Percentiles rank a stretch among this genome's conserved stretches.
phyloP scores from a whole-genome alignment of 768 basidiomycete genomes.

The Trametes sanguinea region DNA sequence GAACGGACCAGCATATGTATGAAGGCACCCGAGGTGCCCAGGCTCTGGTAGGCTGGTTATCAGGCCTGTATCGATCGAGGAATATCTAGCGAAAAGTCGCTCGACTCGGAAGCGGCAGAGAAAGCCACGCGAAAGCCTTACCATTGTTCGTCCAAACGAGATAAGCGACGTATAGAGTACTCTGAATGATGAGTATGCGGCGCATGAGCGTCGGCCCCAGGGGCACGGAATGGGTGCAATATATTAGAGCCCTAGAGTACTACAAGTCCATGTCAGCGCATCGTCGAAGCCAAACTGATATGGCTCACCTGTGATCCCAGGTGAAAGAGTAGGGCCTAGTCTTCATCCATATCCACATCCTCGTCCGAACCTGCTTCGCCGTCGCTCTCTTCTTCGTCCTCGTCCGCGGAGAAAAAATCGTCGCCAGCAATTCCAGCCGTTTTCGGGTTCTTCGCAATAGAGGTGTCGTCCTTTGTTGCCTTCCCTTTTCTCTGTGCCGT shows the following conservation, averaged over 20 bases:
- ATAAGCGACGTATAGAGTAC: no score
- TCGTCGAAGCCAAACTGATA: neutral
- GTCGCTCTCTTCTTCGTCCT: constrained; percentile 15
- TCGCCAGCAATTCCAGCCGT: constrained; percentile 27
- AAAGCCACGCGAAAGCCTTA: no score
- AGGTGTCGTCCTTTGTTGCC: neutral
- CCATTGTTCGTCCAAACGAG: no score
- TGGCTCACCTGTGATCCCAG: neutral
- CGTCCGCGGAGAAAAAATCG: constrained; percentile 35
- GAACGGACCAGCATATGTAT: no score
- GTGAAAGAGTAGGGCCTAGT: neutral
- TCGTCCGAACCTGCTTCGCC: constrained; percentile 7
- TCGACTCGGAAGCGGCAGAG: no score
- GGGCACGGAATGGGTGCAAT: no score
- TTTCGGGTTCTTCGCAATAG: neutral
- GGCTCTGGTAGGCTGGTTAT: neutral
- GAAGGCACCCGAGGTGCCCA: no score
- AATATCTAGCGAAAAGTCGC: no score
- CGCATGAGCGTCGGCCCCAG: no score
- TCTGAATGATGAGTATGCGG: no score
- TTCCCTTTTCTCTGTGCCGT: neutral
- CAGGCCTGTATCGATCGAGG: neutral
- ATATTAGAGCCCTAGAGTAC: no score
- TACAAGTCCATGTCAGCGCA: no score
- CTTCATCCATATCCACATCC: constrained; percentile 14